A percentile compares a stretch with the other conserved stretches of the same genome.
phyloP scores from a whole-genome alignment of 2,329 filamentous ascomycete genomes.

The Xylaria sp. region DNA sequence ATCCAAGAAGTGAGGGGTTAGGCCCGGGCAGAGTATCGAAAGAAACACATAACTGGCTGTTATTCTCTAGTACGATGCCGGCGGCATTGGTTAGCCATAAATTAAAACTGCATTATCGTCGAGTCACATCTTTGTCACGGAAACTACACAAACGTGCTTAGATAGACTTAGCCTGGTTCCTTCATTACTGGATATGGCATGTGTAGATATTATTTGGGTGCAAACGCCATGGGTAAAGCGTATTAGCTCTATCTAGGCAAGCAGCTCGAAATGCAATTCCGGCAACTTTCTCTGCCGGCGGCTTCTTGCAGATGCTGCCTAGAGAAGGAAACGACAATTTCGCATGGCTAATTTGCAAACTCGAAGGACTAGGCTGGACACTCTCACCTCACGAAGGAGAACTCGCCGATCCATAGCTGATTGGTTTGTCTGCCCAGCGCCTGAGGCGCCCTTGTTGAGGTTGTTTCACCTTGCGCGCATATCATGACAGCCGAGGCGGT shows the following conservation, averaged over 20 bases:
- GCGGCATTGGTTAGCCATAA: not conserved
- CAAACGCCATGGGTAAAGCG: not conserved
- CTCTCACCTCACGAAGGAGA: constrained; percentile 3
- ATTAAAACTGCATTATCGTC: constrained; percentile 5
- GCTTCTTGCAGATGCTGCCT: constrained; percentile 29
- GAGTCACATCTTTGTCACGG: constrained; percentile 10
- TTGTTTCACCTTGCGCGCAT: constrained; percentile 25
- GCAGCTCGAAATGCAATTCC: not conserved
- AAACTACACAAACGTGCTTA: constrained; percentile 15
- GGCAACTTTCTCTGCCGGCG: constrained; percentile 18
- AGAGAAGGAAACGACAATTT: not conserved
- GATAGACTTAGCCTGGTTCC: constrained; percentile 1
- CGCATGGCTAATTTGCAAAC: constrained; percentile 12
- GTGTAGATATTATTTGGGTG: not conserved
- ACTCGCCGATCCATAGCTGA: constrained; percentile 13
- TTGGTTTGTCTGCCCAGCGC: constrained; percentile 7
- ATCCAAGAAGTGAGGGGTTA: constrained; percentile 4
- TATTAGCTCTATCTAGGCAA: not conserved
- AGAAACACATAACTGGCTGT: not conserved
- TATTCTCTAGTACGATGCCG: not conserved
- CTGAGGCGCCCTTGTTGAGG: constrained; percentile 15
- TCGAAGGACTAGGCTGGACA: not conserved
- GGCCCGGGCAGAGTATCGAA: not conserved
- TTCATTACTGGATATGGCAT: constrained; percentile 7
- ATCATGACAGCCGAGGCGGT: constrained; percentile 26